phyloP scores from a whole-genome alignment of 179 eudicot genomes.

The Spinacia oleracea region DNA sequence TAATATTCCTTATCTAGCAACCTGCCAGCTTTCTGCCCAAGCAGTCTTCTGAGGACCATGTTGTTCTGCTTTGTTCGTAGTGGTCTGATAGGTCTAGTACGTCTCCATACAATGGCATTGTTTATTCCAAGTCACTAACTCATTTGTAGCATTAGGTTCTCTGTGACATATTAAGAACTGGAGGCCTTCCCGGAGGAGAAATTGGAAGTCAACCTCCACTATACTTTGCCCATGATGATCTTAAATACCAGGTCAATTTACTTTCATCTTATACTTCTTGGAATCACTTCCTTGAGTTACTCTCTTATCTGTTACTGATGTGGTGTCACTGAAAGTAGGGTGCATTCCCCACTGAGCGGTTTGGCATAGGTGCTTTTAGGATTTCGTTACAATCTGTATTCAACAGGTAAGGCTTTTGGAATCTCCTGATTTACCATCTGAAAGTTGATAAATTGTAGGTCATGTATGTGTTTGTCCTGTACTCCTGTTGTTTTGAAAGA shows the following conservation, averaged over 20 bases:
- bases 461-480: not conserved
- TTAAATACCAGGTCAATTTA: slow-evolving; percentile 76
- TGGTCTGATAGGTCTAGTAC: no score
- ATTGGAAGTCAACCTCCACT: slow-evolving; percentile 69
- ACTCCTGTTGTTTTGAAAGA: not conserved
- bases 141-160: slow-evolving; percentile 60
- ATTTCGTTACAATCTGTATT: slow-evolving; percentile 82
- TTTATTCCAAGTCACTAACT: slow-evolving; percentile 5
- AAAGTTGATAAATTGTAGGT: not conserved
- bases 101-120: no score
- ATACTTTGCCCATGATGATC: slow-evolving; percentile 93
- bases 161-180: slow-evolving; percentile 89
- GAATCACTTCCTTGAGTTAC: slow-evolving; percentile 1
- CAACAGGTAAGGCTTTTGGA: slow-evolving; percentile 60
- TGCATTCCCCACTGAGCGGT: slow-evolving; percentile 81
- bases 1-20: no score
- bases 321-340: slow-evolving; percentile 55
- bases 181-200: slow-evolving; percentile 88
- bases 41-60: no score
- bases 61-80: no score
- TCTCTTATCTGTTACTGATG: slow-evolving; percentile 27
- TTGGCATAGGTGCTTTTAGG: slow-evolving; percentile 98
- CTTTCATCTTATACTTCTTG: slow-evolving; percentile 5
- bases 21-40: no score
- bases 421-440: not conserved